Conservation (phyloP, 805 yeast genomes). For the Metschnikowia reukaufii region DNA sequence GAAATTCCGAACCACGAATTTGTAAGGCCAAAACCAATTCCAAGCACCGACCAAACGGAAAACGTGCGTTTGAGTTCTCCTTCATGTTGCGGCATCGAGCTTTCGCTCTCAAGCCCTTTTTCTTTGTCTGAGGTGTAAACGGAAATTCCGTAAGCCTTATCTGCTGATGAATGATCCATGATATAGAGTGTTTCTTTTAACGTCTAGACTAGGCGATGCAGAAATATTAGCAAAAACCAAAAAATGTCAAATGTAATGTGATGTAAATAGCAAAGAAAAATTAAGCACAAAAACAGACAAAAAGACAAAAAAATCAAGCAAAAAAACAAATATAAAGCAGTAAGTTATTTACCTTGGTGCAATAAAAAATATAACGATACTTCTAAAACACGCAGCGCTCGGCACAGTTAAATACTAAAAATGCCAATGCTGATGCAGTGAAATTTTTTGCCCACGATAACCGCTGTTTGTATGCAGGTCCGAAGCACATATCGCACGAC, state of each 20-base stretch:
- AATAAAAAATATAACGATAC: no score
- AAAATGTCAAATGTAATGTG: no score
- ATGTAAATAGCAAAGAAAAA: neutral
- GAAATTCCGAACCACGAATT: constrained; percentile 46
- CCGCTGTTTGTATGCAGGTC: neutral
- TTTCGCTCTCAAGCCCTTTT: constrained; percentile 12
- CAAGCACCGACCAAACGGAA: constrained; percentile 39
- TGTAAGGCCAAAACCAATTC: constrained; percentile 43
- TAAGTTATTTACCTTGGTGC: no score
- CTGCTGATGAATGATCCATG: neutral
- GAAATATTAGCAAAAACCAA: no score
- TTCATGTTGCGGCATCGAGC: constrained; percentile 7
- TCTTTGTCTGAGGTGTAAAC: constrained; percentile 16
- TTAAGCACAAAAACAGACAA: neutral
- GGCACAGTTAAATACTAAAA: neutral
- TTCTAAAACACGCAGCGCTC: neutral
- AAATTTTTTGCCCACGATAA: neutral
- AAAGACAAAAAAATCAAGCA: no score
- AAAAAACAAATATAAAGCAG: no score
- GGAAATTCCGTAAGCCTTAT: constrained; percentile 13
- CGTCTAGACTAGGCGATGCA: no score
- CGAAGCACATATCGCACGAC: neutral
- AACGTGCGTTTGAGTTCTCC: constrained; percentile 37
- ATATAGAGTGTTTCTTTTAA: neutral
- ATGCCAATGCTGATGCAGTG: neutral